These are phyloP conservation scores for Penstemon davidsonii DNA, from an alignment of 257 asterid genomes.

Conservation along the genomic window DNA sequence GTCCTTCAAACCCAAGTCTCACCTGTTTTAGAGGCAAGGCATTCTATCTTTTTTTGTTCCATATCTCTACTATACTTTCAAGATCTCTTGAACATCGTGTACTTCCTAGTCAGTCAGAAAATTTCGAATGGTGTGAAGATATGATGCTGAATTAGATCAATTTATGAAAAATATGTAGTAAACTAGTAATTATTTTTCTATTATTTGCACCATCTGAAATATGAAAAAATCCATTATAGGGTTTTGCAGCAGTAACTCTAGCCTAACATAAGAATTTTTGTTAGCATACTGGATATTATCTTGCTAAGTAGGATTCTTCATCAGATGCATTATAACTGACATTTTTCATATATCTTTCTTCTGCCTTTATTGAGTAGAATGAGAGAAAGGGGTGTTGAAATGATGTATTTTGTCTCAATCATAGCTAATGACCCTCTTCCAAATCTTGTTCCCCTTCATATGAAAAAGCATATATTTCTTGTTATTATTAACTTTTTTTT, in stretches of 20 bases:
- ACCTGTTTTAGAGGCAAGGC: conserved; percentile 74
- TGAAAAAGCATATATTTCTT: not conserved
- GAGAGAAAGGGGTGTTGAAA: not conserved
- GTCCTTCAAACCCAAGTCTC: conserved; percentile 56
- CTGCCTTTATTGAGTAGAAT: conserved; percentile 12
- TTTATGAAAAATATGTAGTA: not conserved
- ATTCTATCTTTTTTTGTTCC: conserved; percentile 19
- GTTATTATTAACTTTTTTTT: not conserved
- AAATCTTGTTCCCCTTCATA: not conserved
- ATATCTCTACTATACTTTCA: conserved; percentile 24
- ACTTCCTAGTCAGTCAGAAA: conserved; percentile 7
- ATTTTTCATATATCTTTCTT: conserved; percentile 7
- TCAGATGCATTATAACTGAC: not conserved
- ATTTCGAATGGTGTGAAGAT: not conserved
- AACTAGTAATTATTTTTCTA: not conserved
- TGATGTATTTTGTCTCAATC: conserved; percentile 4
- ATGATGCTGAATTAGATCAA: conserved; percentile 8
- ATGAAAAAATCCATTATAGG: not conserved
- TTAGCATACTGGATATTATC: not conserved
- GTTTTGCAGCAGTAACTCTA: not conserved
- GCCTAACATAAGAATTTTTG: conserved; percentile 17
- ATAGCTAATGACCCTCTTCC: conserved; percentile 7
- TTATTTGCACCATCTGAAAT: not conserved
- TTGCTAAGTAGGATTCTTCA: not conserved
- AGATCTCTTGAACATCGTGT: conserved; percentile 21